Conservation (phyloP, 2,329 filamentous ascomycete genomes). For the Cercospora sesami region DNA sequence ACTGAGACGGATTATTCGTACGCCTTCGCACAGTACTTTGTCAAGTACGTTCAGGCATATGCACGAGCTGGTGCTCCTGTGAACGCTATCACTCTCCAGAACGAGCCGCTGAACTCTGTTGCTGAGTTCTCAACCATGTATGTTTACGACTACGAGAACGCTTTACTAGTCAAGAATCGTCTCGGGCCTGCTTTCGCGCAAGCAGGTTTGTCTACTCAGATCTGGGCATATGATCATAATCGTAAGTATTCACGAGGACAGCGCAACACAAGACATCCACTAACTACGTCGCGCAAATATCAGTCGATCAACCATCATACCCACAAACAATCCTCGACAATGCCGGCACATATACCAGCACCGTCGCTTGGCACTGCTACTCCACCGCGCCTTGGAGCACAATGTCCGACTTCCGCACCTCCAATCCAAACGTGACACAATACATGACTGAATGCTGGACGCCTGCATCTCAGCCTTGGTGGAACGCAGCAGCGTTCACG, state of each 20-base stretch:
- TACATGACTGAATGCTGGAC: slow-evolving; percentile 32
- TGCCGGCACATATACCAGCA: slow-evolving; percentile 22
- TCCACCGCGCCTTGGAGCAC: slow-evolving; percentile 19
- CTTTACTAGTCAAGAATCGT: slow-evolving; percentile 21
- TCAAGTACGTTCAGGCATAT: slow-evolving; percentile 29
- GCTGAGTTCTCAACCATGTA: slow-evolving; percentile 25
- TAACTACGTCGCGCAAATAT: neutral
- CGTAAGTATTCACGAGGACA: neutral
- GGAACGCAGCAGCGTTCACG: slow-evolving; percentile 25
- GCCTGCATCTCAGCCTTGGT: slow-evolving; percentile 20
- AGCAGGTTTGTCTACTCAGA: slow-evolving; percentile 18
- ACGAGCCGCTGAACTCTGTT: slow-evolving; percentile 22
- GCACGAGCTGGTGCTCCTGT: slow-evolving; percentile 19
- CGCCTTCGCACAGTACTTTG: slow-evolving; percentile 27
- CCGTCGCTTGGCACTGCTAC: slow-evolving; percentile 31
- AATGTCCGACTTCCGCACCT: slow-evolving; percentile 22
- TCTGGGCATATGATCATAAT: slow-evolving; percentile 30
- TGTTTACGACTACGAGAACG: slow-evolving; percentile 24
- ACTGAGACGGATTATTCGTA: slow-evolving; percentile 22
- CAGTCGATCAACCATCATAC: slow-evolving; percentile 20
- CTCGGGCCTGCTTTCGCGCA: slow-evolving; percentile 23
- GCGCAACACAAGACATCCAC: neutral
- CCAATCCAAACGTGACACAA: slow-evolving; percentile 22
- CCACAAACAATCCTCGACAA: slow-evolving; percentile 24
- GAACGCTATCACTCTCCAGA: slow-evolving; percentile 28